phyloP scores from a whole-genome alignment of 768 basidiomycete species.

The Mycena rebaudengoi region DNA sequence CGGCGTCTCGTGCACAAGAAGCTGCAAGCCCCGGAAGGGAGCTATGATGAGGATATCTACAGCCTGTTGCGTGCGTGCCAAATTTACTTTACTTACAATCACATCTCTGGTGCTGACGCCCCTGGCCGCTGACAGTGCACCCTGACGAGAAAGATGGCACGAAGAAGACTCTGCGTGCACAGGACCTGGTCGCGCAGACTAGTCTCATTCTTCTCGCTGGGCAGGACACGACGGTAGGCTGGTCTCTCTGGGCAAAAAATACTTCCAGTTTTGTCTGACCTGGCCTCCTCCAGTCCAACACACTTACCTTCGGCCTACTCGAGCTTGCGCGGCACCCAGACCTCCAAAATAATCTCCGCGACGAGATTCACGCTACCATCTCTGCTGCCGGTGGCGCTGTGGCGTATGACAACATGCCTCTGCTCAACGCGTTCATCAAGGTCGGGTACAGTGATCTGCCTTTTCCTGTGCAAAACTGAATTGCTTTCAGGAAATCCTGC shows the following conservation, averaged over 20 bases:
- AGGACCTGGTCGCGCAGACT: slow-evolving; percentile 17
- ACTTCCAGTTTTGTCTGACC: not conserved
- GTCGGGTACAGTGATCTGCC: not conserved
- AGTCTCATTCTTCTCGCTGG: slow-evolving; percentile 19
- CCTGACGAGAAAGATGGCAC: slow-evolving; percentile 3
- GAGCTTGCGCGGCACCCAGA: slow-evolving; percentile 53
- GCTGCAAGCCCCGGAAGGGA: slow-evolving; percentile 9
- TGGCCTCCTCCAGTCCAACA: slow-evolving; percentile 32
- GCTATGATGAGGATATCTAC: slow-evolving; percentile 13
- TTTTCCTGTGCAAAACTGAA: slow-evolving; percentile 27
- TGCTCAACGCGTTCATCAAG: slow-evolving; percentile 21
- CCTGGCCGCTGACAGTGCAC: slow-evolving; percentile 1
- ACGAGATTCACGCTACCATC: slow-evolving; percentile 41
- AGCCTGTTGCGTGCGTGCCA: slow-evolving; percentile 13
- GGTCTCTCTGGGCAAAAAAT: not conserved
- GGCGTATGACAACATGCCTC: slow-evolving; percentile 11
- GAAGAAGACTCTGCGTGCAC: not conserved
- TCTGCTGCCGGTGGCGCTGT: not conserved
- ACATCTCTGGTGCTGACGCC: not conserved
- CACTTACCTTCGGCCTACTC: slow-evolving; percentile 53
- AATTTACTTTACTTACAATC: not conserved
- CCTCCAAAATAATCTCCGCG: slow-evolving; percentile 55
- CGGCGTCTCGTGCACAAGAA: slow-evolving; percentile 8
- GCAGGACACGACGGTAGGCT: slow-evolving; percentile 16
- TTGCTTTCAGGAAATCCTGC: slow-evolving; percentile 37